Evolutionary conservation across 495 filamentous ascomycete species (phyloP).

Genomic region (Sordaria brevicollis): DNA sequence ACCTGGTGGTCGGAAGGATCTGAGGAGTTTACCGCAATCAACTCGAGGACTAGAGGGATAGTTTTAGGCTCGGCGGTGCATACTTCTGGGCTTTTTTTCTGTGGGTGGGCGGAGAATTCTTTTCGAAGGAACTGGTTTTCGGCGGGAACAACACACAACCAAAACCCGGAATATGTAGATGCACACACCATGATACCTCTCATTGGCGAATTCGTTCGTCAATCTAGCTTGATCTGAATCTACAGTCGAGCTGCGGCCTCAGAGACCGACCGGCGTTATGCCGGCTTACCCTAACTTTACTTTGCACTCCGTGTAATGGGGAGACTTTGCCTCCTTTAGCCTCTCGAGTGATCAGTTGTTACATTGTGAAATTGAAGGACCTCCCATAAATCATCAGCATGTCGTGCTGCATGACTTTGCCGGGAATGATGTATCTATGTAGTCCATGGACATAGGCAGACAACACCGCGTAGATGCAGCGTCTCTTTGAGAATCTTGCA

Average conservation of each 20-base stretch:
- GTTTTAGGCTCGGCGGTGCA: conserved; percentile 7
- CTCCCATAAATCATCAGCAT: not conserved
- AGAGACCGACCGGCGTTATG: conserved; percentile 53
- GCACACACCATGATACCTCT: conserved; percentile 11
- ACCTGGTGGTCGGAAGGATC: conserved; percentile 17
- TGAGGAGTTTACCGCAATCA: conserved; percentile 13
- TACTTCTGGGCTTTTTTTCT: not conserved
- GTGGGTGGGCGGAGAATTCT: conserved; percentile 18
- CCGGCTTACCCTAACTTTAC: conserved; percentile 37
- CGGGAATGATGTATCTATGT: not conserved
- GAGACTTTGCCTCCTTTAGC: not conserved
- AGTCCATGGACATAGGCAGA: not conserved
- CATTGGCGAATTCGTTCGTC: conserved; percentile 25
- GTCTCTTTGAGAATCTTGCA: too few relatives aligned
- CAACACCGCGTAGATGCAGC: too few relatives aligned
- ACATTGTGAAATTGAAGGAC: not conserved
- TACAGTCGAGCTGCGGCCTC: conserved; percentile 47
- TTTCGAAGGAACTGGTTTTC: not conserved
- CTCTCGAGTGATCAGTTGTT: not conserved
- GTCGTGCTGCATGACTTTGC: not conserved
- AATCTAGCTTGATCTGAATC: conserved; percentile 32
- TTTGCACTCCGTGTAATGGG: conserved; percentile 7
- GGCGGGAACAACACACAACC: not conserved
- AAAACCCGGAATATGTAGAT: conserved; percentile 10
- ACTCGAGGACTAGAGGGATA: conserved; percentile 9